Evolutionary conservation across 2,329 filamentous ascomycete genomes (phyloP).

Genomic region (Calonectria leucothoes): DNA sequence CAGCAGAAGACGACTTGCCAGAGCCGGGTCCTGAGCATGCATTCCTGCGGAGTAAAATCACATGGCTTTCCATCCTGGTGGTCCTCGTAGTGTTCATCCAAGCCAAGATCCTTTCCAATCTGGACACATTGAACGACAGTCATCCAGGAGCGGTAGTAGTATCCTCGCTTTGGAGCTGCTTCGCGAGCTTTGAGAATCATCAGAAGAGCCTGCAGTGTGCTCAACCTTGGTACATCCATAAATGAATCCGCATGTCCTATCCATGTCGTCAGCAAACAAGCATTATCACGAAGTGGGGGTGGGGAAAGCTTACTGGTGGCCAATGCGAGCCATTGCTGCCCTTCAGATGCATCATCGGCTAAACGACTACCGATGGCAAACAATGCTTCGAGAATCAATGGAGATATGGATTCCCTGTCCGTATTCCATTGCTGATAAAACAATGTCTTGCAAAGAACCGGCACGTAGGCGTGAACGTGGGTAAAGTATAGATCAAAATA

Average conservation of each 20-base stretch:
- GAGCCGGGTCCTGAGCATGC: slow-evolving; percentile 84
- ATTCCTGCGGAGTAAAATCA: slow-evolving; percentile 77
- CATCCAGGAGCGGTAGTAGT: slow-evolving; percentile 98
- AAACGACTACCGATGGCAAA: slow-evolving; percentile 90
- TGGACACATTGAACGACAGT: slow-evolving; percentile 90
- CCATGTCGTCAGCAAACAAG: slow-evolving; percentile 31
- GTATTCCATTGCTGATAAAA: slow-evolving; percentile 93
- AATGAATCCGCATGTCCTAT: slow-evolving; percentile 91
- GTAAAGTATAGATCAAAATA: slow-evolving; percentile 93
- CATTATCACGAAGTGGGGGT: not conserved
- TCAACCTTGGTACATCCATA: slow-evolving; percentile 90
- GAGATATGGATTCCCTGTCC: slow-evolving; percentile 86
- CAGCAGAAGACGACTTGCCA: slow-evolving; percentile 91
- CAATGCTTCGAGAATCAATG: slow-evolving; percentile 87
- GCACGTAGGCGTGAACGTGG: slow-evolving; percentile 92
- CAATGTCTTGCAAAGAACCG: slow-evolving; percentile 83
- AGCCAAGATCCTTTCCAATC: slow-evolving; percentile 91
- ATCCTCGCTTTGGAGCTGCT: slow-evolving; percentile 90
- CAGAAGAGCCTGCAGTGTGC: slow-evolving; percentile 90
- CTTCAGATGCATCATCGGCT: slow-evolving; percentile 84
- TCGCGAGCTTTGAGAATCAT: slow-evolving; percentile 92
- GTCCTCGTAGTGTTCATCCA: slow-evolving; percentile 86
- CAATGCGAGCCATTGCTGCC: slow-evolving; percentile 92
- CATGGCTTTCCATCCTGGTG: slow-evolving; percentile 81
- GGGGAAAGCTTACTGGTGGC: slow-evolving; percentile 73